Conservation (phyloP, 306 rosid genomes). For the Trifolium repens region DNA sequence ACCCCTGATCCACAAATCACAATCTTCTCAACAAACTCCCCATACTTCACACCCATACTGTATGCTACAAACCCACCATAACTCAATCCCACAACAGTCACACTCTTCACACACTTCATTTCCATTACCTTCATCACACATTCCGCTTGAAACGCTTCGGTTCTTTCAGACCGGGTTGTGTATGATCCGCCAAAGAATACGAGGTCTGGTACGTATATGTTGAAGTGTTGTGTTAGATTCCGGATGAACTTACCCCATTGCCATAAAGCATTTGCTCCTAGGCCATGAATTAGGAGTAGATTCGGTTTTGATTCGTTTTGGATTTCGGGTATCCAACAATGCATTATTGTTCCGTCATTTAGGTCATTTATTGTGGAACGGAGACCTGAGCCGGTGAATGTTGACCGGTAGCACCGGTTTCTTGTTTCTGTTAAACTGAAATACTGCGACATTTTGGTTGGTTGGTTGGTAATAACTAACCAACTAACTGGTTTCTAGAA, state of each 20-base stretch:
- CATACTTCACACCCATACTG: conserved; percentile 57
- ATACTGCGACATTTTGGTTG: conserved; percentile 46
- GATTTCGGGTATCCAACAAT: conserved; percentile 82
- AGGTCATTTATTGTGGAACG: conserved; percentile 62
- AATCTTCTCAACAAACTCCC: conserved; percentile 72
- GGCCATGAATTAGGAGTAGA: conserved; percentile 82
- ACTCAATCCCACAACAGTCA: conserved; percentile 78
- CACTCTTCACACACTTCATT: conserved; percentile 46
- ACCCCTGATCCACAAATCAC: conserved; percentile 82
- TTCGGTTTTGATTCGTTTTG: conserved; percentile 55
- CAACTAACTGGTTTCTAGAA: not conserved
- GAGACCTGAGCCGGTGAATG: conserved; percentile 70
- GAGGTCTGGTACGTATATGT: conserved; percentile 85
- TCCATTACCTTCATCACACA: conserved; percentile 76
- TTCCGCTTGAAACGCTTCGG: conserved; percentile 77
- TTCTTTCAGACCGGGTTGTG: conserved; percentile 65
- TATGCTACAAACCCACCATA: conserved; percentile 89
- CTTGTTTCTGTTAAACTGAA: conserved; percentile 68
- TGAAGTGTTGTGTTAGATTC: conserved; percentile 56
- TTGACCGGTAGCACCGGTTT: conserved; percentile 58
- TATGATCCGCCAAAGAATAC: conserved; percentile 77
- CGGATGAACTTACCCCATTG: conserved; percentile 73
- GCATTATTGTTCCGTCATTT: conserved; percentile 71
- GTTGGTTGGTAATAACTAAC: not conserved
- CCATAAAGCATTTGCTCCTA: conserved; percentile 84